Base-by-base conservation (phyloP, 768 basidiomycete genomes). In the Suillus lakei region DNA sequence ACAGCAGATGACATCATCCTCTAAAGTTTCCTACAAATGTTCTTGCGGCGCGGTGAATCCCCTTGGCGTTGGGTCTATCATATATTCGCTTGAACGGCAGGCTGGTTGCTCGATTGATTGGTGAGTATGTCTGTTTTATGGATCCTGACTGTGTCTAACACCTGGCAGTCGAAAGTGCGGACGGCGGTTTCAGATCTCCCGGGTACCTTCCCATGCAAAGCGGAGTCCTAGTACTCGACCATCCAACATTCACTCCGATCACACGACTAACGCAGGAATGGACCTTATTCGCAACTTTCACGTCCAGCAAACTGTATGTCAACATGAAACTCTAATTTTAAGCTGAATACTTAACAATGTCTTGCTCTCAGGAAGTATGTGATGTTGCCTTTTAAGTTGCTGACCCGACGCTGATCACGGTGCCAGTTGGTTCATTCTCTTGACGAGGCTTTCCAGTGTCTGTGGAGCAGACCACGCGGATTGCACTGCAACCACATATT, bases 51-150 rank as follows among this genome's bases (percentile, higher is more conserved):
- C 60, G 48, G 23, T 61, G n/a, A 74, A 74, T 51, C 43, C 56
- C 26, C 41, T 72, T 0, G 70, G 73, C 9, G 67, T 64, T 56
- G 63, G 39, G 5, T 60, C 58, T 38, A 62, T 64, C 2, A 5
- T 26, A 1, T 43, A 75, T 39, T 71, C 66, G 67, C 66, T 51
- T 32, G 70, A 68, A 61, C 73, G 68, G 66, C 67, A 74, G 44
- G 70, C 68, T 2, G 67, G 69, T 41, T 43, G 66, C 32, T 74
- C 70, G 10, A 60, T 74, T 7, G 74, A 76, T 26, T 74, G 73
- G 73, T 74, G 15, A 46, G 74, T 2, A 0, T n/a, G 1, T 26
- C 16, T 13, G 32, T 4, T 26, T 36, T 39, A 30, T 48, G 61
- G 12, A 8, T 16, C 0, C 70, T 68, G 13, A 63, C 64, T 13